Percentiles rank a stretch among this genome's conserved stretches.
Evolutionary conservation across 768 basidiomycete species (phyloP).

Genomic region (Boletellus emodensis): DNA sequence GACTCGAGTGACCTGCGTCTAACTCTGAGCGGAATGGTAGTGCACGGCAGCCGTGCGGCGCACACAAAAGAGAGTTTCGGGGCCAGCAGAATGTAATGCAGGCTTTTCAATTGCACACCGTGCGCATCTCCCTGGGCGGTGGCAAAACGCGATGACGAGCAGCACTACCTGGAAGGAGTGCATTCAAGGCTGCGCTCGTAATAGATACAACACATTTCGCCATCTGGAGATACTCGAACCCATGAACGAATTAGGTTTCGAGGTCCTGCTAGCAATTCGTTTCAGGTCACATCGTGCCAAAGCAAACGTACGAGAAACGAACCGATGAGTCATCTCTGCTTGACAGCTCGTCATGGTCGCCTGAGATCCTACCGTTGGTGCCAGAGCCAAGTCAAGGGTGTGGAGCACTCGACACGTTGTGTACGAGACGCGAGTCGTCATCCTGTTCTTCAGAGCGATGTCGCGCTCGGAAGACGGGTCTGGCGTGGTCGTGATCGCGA

Average conservation of each 20-base stretch:
- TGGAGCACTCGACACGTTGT: background rate
- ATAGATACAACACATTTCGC: background rate
- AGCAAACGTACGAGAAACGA: background rate
- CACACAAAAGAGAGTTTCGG: slow-evolving; percentile 16
- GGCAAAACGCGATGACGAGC: background rate
- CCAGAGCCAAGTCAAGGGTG: background rate
- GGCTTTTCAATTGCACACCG: slow-evolving; percentile 5
- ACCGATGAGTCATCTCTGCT: background rate
- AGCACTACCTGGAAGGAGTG: background rate
- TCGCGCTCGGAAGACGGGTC: background rate
- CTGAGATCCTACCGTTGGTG: background rate
- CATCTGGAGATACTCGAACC: background rate
- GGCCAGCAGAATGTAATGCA: slow-evolving; percentile 8
- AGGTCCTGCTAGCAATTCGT: background rate
- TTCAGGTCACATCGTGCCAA: background rate
- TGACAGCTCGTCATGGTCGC: background rate
- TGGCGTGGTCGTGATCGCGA: background rate
- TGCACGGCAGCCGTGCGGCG: slow-evolving; percentile 10
- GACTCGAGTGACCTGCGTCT: background rate
- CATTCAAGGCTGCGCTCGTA: background rate
- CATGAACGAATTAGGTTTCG: background rate
- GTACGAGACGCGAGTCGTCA: background rate
- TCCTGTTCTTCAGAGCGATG: background rate
- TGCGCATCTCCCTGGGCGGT: background rate
- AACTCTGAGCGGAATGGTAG: slow-evolving; percentile 1